Base-by-base conservation (phyloP, 306 rosid species). In the Leucaena leucocephala region DNA sequence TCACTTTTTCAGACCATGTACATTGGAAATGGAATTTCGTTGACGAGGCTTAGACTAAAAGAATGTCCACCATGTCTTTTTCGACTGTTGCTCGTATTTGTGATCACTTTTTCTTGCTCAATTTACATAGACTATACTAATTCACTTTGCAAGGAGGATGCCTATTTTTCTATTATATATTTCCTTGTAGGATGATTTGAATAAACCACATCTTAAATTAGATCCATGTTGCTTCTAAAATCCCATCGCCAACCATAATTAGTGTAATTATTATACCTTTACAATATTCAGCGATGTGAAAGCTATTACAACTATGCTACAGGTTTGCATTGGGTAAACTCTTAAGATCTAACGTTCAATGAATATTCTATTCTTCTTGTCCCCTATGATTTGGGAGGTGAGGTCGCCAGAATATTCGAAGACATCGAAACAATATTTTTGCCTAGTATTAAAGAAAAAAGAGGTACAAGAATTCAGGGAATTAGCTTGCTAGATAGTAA, bases 401-500 rank as follows among this genome's bases (percentile, higher is more conserved):
- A 27, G 27, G 27, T 27, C 27, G 27, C 5, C 8, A 15, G 71
- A 49, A 72, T 82, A 61, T 68, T 54, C 73, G 16, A 50, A 66
- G 22, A 39, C 68, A 52, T 54, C 74, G 83, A 78, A 78, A 0
- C 67, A 76, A 75, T 75, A 73, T 3, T 49, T 63, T 66, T 15
- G 35, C 76, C 17, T 79, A 17, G 64, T 36, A 52, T 21, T 3
- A 3, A 3, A 15, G 19, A 17, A 44, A 21, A 2, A 50, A 19
- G 17, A 12, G 40, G 33, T 9, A 64, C 22, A 15, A 65, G 82
- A 66, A 38, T 57, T 74, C 13, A 44, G 43, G 39, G 81, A 62
- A 52, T 17, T 52, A 49, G 46, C 40, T n/a, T 3, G 42, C 27
- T 27, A 27, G 42, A 6, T 49, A 49, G 13, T 16, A 68, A 36